Conservation (phyloP, 352 stramenopile genomes). For the Sclerospora graminicola region DNA sequence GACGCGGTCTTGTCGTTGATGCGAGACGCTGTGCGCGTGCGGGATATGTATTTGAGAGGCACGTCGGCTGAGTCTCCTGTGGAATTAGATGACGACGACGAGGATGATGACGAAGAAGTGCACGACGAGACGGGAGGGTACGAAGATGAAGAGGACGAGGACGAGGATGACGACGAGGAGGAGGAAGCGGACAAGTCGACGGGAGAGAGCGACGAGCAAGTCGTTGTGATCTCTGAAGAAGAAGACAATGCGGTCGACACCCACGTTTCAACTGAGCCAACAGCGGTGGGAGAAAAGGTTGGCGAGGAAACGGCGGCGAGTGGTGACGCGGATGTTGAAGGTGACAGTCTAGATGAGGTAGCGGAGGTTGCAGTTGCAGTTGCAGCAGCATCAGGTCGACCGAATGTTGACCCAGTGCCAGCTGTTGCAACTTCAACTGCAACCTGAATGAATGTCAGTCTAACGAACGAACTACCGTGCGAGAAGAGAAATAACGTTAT, state of each 20-base stretch:
- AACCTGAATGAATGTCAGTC: too few relatives aligned
- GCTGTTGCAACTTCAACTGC: too few relatives aligned
- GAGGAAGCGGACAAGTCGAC: background rate
- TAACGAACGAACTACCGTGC: too few relatives aligned
- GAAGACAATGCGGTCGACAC: too few relatives aligned
- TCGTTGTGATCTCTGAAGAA: slow-evolving; percentile 44
- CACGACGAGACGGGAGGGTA: slow-evolving; percentile 8
- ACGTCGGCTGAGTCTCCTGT: slow-evolving; percentile 39
- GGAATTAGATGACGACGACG: slow-evolving; percentile 20
- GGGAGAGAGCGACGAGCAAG: slow-evolving; percentile 26
- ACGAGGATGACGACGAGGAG: slow-evolving; percentile 18
- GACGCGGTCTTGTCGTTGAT: slow-evolving; percentile 45
- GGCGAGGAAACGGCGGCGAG: background rate
- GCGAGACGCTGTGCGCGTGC: slow-evolving; percentile 41
- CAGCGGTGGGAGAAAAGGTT: slow-evolving; percentile 4
- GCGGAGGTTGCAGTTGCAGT: too few relatives aligned
- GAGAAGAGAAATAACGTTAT: too few relatives aligned
- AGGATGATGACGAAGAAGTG: slow-evolving; percentile 19
- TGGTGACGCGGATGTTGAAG: too few relatives aligned
- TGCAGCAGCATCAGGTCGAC: too few relatives aligned
- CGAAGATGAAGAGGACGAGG: slow-evolving; percentile 20
- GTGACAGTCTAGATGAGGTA: too few relatives aligned
- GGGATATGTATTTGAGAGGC: slow-evolving; percentile 34
- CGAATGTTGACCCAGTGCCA: too few relatives aligned
- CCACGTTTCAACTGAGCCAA: too few relatives aligned